Percentiles rank a stretch among this genome's conserved stretches.
Conservation (phyloP, 768 basidiomycete species). For the Amanita pallidorosea region DNA sequence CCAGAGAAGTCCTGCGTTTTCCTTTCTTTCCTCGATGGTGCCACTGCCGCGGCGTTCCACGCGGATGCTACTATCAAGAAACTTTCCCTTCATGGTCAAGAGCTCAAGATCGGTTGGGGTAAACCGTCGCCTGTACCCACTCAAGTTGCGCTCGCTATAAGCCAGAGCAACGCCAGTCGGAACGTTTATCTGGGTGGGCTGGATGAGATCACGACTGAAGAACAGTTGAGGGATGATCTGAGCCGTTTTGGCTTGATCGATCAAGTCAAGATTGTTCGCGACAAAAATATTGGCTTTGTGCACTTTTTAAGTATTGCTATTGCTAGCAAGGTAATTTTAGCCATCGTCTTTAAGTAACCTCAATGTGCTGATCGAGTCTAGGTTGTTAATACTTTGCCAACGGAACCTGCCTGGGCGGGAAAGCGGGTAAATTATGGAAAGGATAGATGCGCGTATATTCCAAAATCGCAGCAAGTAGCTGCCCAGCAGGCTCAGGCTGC, state of each 20-base stretch:
- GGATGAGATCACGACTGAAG: conserved; percentile 85
- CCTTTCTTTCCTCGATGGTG: conserved; percentile 91
- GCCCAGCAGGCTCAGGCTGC: conserved; percentile 81
- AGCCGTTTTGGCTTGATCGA: conserved; percentile 93
- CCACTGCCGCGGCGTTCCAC: conserved; percentile 92
- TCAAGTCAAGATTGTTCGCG: conserved; percentile 98
- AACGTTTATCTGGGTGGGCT: conserved; percentile 96
- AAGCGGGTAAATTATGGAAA: conserved; percentile 98
- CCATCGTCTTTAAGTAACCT: not conserved
- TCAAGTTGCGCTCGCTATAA: conserved; percentile 79
- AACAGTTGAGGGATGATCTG: conserved; percentile 84
- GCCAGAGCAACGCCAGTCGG: conserved; percentile 84
- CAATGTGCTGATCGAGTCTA: conserved; percentile 17
- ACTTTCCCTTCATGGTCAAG: conserved; percentile 84
- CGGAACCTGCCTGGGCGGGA: conserved; percentile 88
- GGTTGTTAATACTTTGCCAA: conserved; percentile 91
- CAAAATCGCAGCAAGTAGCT: conserved; percentile 87
- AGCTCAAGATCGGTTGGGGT: conserved; percentile 98
- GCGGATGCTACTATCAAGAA: conserved; percentile 96
- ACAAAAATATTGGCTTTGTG: conserved; percentile 99
- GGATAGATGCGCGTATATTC: conserved; percentile 96
- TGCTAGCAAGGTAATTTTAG: conserved; percentile 75
- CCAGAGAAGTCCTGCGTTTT: conserved; percentile 98
- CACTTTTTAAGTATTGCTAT: conserved; percentile 94
- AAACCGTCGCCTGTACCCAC: conserved; percentile 85